A percentile compares a stretch with the other conserved stretches of the same genome.
phyloP scores from a whole-genome alignment of 1,284 basidiomycete genomes.

The Testicularia cyperi region DNA sequence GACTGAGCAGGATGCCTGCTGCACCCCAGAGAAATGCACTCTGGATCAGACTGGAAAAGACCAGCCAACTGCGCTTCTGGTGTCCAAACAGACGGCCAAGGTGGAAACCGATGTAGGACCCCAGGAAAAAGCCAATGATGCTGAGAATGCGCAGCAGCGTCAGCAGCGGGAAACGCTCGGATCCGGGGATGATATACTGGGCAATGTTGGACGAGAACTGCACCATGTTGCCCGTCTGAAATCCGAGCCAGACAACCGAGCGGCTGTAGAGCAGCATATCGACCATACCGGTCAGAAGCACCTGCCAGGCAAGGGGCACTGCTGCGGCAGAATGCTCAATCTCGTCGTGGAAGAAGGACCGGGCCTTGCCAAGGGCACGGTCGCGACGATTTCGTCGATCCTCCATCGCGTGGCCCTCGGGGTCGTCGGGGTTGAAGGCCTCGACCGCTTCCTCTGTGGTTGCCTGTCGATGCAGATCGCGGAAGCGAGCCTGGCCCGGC shows the following conservation, averaged over 20 bases:
- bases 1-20: conserved; percentile 41
- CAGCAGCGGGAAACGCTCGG: conserved; percentile 27
- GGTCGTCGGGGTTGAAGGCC: conserved; percentile 18
- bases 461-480: conserved; percentile 23
- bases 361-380: conserved; percentile 13
- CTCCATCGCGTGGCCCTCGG: conserved; percentile 17
- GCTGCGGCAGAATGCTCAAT: conserved; percentile 39
- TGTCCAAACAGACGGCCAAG: conserved; percentile 29
- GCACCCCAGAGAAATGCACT: conserved; percentile 38
- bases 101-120: conserved; percentile 31
- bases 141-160: conserved; percentile 40
- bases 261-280: conserved; percentile 47
- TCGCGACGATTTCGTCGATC: conserved; percentile 6
- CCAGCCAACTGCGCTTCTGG: conserved; percentile 36
- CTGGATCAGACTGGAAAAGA: conserved; percentile 41
- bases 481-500: conserved; percentile 11
- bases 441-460: conserved; percentile 27
- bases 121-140: conserved; percentile 43
- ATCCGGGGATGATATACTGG: conserved; percentile 46
- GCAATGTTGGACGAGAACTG: conserved; percentile 51
- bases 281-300: conserved; percentile 44
- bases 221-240: conserved; percentile 54
- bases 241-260: conserved; percentile 44
- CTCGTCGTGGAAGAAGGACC: conserved; percentile 36
- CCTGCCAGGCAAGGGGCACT: conserved; percentile 49